Percentiles rank a stretch among this genome's conserved stretches.
These are phyloP conservation scores for Sporothrix mexicana DNA, from an alignment of 2,329 filamentous ascomycete species.

Conservation along the genomic window DNA sequence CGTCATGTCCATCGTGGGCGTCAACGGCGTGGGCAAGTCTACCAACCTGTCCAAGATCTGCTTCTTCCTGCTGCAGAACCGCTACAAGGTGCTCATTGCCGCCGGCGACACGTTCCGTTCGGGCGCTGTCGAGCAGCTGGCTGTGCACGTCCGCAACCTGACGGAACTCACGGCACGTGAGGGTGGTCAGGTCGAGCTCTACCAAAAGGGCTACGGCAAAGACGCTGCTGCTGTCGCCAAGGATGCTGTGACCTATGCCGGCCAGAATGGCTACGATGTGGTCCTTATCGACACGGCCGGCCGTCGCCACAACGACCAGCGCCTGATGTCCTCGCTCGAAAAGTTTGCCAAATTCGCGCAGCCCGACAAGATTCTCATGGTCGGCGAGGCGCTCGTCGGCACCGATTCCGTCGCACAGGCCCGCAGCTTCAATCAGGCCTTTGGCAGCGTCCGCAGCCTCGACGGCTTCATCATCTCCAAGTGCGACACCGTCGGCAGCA, in stretches of 20 bases:
- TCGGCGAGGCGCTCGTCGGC: constrained; percentile 84
- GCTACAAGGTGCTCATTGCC: constrained; percentile 91
- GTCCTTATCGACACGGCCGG: constrained; percentile 97
- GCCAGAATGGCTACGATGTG: constrained; percentile 80
- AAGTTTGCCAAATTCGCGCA: constrained; percentile 97
- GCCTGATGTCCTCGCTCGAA: constrained; percentile 94
- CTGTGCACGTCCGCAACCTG: constrained; percentile 92
- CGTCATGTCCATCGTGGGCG: constrained; percentile 96
- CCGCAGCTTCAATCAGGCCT: constrained; percentile 92
- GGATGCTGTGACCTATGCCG: constrained; percentile 84
- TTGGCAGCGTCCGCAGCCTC: constrained; percentile 77
- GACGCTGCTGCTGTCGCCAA: constrained; percentile 95
- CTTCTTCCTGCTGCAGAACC: constrained; percentile 97
- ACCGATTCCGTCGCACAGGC: constrained; percentile 96
- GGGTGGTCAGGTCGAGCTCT: constrained; percentile 81
- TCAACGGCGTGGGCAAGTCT: constrained; percentile 98
- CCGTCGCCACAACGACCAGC: constrained; percentile 90
- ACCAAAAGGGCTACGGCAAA: constrained; percentile 97
- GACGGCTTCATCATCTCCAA: constrained; percentile 99
- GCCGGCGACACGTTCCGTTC: constrained; percentile 97
- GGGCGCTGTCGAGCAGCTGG: constrained; percentile 94
- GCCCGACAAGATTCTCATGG: constrained; percentile 99
- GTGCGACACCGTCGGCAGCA: constrained; percentile 98
- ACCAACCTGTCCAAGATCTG: constrained; percentile 98
- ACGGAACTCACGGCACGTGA: constrained; percentile 87